A percentile compares a stretch with the other conserved stretches of the same genome.
These are phyloP conservation scores for Metschnikowia similis DNA, from an alignment of 805 yeast species.

Conservation along the genomic window DNA sequence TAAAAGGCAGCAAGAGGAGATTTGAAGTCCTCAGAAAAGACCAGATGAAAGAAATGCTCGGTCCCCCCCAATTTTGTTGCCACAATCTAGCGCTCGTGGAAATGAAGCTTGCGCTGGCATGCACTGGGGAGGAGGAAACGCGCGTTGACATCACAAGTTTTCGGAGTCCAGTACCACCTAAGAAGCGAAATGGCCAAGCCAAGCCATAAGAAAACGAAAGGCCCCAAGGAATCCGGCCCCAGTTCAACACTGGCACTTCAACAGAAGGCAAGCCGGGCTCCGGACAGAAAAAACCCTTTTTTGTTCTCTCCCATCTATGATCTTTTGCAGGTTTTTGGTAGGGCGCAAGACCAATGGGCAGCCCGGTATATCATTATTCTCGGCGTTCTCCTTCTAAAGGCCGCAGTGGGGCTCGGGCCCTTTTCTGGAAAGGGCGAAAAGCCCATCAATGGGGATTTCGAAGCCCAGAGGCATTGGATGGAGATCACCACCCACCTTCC, in stretches of 20 bases:
- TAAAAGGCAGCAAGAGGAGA: too few species aligned
- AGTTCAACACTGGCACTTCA: neutral
- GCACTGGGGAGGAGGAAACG: neutral
- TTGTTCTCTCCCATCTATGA: constrained; percentile 57
- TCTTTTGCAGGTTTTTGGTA: constrained; percentile 70
- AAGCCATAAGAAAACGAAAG: constrained; percentile 4
- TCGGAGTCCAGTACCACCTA: neutral
- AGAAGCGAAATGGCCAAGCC: constrained; percentile 8
- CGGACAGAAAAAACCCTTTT: constrained; percentile 8
- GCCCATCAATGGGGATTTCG: constrained; percentile 93
- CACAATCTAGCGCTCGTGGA: neutral
- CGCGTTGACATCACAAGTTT: neutral
- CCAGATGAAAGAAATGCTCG: too few species aligned
- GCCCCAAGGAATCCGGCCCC: neutral
- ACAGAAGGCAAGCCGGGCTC: neutral
- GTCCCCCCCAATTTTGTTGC: too few species aligned
- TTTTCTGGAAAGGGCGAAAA: constrained; percentile 69
- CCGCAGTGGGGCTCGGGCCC: constrained; percentile 85
- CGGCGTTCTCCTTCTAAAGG: constrained; percentile 69
- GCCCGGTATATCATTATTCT: constrained; percentile 72
- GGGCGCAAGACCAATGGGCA: constrained; percentile 87
- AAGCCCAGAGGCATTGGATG: constrained; percentile 98
- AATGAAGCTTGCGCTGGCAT: neutral
- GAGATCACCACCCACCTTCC: constrained; percentile 82
- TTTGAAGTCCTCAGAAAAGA: too few species aligned